Conservation (phyloP, 768 basidiomycete species). For the Mycena latifolia region DNA sequence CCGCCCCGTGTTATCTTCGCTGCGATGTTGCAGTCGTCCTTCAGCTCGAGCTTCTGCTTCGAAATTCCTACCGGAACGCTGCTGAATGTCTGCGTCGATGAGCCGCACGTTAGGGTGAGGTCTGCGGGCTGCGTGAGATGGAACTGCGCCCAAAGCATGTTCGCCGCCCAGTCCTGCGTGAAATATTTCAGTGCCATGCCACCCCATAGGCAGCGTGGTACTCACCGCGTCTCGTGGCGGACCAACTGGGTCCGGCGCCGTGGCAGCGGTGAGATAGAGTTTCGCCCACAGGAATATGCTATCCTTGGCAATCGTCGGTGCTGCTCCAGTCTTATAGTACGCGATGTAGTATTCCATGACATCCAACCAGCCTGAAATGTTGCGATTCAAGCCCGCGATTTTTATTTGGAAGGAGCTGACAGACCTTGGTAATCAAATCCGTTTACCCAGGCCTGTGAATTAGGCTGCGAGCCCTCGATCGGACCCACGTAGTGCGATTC, state of each 20-base stretch:
- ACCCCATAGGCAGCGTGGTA: constrained; percentile 46
- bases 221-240: constrained; percentile 57
- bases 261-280: constrained; percentile 63
- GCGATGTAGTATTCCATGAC: no score
- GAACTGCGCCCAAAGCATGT: constrained; percentile 72
- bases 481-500: no score
- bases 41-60: constrained; percentile 69
- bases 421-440: no score
- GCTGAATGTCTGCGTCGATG: constrained; percentile 42
- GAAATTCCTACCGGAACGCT: constrained; percentile 60
- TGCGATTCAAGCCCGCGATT: no score
- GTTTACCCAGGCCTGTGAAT: no score
- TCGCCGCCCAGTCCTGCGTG: constrained; percentile 63
- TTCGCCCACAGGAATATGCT: constrained; percentile 73
- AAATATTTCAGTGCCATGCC: no score
- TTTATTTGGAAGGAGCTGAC: no score
- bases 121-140: constrained; percentile 61
- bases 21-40: constrained; percentile 46
- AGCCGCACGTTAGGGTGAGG: constrained; percentile 58
- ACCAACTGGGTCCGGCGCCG: no score
- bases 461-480: no score
- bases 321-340: constrained; percentile 69
- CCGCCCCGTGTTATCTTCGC: constrained; percentile 52
- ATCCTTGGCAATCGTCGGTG: constrained; percentile 69
- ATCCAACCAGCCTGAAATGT: no score